These are phyloP conservation scores for Bruguiera sexangula DNA, from an alignment of 345 rosid genomes.

Conservation along the genomic window DNA sequence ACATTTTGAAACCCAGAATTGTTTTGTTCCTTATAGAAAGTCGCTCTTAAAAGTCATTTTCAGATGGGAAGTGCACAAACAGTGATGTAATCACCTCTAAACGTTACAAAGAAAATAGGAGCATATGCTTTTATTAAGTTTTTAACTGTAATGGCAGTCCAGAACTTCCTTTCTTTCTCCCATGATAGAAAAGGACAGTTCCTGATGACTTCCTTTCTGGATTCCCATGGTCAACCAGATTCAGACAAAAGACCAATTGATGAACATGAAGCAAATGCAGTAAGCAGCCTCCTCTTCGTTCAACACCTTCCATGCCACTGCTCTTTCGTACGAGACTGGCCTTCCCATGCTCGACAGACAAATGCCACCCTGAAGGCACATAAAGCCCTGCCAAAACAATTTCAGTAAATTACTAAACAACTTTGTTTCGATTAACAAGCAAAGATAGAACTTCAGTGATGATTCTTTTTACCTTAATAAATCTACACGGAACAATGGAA, in stretches of 20 bases:
- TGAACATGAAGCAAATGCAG: conserved; percentile 80
- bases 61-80: background rate
- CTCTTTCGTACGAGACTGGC: conserved; percentile 73
- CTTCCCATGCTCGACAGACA: conserved; percentile 91
- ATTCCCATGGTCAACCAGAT: no score
- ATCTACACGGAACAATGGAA: no score
- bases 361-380: conserved; percentile 70
- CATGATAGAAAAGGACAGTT: no score
- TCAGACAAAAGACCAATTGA: conserved; percentile 87
- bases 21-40: background rate
- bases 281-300: conserved; percentile 68
- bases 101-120: no score
- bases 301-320: conserved; percentile 82
- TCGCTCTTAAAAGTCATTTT: background rate
- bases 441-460: background rate
- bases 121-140: no score
- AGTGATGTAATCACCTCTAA: no score
- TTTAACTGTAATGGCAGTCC: no score
- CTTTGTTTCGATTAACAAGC: background rate
- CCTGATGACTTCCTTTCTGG: no score
- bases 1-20: background rate
- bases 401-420: background rate
- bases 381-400: conserved; percentile 50
- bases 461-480: background rate
- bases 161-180: no score